Evolutionary conservation across 371 early-diverging fungal species (phyloP).

Genomic region (Mucor circinelloides): DNA sequence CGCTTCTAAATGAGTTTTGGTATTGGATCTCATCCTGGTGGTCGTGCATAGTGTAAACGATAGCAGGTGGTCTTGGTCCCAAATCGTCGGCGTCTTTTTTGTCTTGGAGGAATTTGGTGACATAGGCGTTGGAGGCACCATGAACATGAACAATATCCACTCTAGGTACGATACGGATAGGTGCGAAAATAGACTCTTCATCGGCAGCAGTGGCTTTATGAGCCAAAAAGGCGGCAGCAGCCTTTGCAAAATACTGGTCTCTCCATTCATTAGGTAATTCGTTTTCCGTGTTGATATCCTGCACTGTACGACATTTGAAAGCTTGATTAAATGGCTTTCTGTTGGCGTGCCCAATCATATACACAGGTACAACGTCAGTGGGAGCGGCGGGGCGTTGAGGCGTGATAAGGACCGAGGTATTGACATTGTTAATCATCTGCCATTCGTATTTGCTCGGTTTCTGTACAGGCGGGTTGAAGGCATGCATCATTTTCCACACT

Average conservation of each 20-base stretch:
- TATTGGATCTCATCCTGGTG: conserved; percentile 65
- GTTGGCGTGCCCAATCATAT: conserved; percentile 63
- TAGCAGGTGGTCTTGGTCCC: conserved; percentile 53
- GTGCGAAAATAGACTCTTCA: conserved; percentile 62
- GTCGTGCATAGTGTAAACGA: conserved; percentile 69
- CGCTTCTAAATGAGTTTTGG: conserved; percentile 53
- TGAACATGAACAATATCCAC: conserved; percentile 69
- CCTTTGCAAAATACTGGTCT: conserved; percentile 68
- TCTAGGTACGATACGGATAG: conserved; percentile 21
- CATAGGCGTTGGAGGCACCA: conserved; percentile 66
- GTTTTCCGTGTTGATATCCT: conserved; percentile 57
- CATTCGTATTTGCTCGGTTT: conserved; percentile 24
- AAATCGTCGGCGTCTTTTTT: conserved; percentile 36
- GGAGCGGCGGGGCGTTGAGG: conserved; percentile 19
- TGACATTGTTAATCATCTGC: conserved; percentile 31
- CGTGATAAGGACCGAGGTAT: conserved; percentile 25
- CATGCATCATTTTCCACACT: conserved; percentile 51
- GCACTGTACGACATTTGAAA: conserved; percentile 44
- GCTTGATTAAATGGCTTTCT: conserved; percentile 60
- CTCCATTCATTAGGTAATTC: conserved; percentile 65
- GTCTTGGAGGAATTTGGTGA: conserved; percentile 54
- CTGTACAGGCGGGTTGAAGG: conserved; percentile 37
- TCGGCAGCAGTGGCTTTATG: conserved; percentile 51
- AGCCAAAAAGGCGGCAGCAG: conserved; percentile 61
- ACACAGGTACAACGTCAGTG: conserved; percentile 48